Conservation (phyloP, 2,329 filamentous ascomycete species). For the Aspergillus sp. region DNA sequence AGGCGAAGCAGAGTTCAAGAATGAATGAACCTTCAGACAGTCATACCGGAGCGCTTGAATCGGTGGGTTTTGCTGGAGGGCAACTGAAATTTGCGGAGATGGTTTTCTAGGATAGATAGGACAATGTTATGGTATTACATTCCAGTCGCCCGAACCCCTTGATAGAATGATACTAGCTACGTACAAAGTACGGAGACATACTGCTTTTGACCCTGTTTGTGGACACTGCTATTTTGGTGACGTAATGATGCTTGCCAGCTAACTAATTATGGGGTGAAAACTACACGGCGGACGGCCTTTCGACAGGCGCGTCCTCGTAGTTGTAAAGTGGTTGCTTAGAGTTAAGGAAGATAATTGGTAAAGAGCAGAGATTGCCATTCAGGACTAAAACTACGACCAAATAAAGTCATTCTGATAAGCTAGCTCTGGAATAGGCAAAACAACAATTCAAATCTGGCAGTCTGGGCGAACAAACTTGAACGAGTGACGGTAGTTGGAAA, state of each 20-base stretch:
- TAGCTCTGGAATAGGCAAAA: neutral
- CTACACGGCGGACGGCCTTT: no score
- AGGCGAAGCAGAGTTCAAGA: constrained; percentile 18
- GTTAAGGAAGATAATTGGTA: neutral
- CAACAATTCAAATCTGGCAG: constrained; percentile 1
- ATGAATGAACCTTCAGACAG: neutral
- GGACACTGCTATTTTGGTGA: no score
- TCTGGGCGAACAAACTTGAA: constrained; percentile 1
- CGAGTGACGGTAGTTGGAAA: constrained; percentile 14
- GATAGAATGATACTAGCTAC: no score
- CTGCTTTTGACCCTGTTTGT: no score
- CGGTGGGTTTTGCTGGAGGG: constrained; percentile 1
- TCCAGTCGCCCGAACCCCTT: no score
- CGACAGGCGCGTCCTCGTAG: neutral
- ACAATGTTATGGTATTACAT: no score
- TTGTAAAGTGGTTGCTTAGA: no score
- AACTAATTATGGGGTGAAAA: no score
- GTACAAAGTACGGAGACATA: no score
- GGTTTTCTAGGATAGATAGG: constrained; percentile 1
- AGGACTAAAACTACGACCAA: neutral
- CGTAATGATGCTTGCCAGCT: no score
- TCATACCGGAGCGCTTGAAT: neutral
- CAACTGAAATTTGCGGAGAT: constrained; percentile 6
- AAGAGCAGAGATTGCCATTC: constrained; percentile 11
- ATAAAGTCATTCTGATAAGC: neutral